Percentiles rank a stretch among this genome's conserved stretches.
These are phyloP conservation scores for Corrigiola litoralis DNA, from an alignment of 179 eudicot genomes.

Conservation along the genomic window DNA sequence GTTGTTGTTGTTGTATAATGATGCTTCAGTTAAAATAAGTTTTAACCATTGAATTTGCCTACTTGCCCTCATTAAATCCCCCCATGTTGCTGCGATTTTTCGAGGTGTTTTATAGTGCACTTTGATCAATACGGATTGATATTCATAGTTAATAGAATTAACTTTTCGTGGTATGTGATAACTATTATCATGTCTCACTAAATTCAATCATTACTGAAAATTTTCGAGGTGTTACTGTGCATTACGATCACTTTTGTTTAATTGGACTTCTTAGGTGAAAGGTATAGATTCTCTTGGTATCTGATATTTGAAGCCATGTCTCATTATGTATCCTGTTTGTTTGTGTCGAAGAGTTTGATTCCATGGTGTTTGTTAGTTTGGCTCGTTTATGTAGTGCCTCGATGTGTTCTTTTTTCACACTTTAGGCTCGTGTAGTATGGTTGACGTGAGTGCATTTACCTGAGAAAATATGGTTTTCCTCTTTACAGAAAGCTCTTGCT, in stretches of 20 bases:
- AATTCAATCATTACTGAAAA: too few species aligned
- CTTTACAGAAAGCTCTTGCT: slow-evolving; percentile 82
- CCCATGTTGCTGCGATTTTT: background rate
- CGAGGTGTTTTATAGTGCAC: background rate
- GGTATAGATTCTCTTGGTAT: background rate
- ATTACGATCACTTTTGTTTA: too few species aligned
- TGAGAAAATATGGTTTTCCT: background rate
- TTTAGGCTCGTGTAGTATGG: background rate
- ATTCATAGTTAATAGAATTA: background rate
- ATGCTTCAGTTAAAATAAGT: background rate
- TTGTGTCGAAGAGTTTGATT: background rate
- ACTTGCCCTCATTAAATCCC: background rate
- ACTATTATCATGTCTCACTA: background rate
- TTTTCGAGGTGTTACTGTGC: too few species aligned
- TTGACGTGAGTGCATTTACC: background rate
- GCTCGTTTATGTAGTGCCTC: background rate
- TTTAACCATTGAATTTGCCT: background rate
- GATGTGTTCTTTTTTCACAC: background rate
- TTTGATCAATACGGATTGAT: background rate
- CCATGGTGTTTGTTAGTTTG: background rate
- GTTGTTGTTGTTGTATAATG: background rate
- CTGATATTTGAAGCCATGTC: background rate
- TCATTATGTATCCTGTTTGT: background rate
- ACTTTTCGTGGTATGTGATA: background rate
- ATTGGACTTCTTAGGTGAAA: too few species aligned